Percentiles rank a stretch among this genome's conserved stretches.
Evolutionary conservation across 257 asterid genomes (phyloP).

Genomic region (Solanum rostratum): DNA sequence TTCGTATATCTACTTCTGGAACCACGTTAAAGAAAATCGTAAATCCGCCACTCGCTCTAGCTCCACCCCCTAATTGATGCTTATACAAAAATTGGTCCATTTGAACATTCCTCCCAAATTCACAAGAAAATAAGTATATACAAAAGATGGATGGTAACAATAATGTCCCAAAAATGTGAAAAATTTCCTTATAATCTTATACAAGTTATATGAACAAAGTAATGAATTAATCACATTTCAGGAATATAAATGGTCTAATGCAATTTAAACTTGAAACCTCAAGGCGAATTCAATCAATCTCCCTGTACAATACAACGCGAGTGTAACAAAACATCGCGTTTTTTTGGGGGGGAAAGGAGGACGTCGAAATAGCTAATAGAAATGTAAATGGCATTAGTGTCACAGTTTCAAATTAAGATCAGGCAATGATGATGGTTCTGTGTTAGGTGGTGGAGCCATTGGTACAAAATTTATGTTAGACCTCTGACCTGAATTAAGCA

Average conservation of each 20-base stretch:
- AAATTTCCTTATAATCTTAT: neutral
- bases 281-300: neutral
- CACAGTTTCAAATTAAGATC: constrained; percentile 76
- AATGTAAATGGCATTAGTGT: neutral
- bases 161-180: neutral
- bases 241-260: neutral
- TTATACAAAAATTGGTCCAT: neutral
- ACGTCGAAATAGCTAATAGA: neutral
- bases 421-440: constrained; percentile 40
- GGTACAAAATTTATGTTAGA: constrained; percentile 29
- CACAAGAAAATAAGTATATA: neutral
- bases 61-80: neutral
- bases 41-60: neutral
- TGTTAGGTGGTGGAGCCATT: constrained; percentile 28
- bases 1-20: too few relatives aligned
- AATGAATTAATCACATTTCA: neutral
- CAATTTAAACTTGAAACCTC: neutral
- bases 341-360: neutral
- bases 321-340: neutral
- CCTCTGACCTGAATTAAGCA: constrained; percentile 24
- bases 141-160: neutral
- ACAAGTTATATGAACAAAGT: neutral
- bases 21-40: too few relatives aligned
- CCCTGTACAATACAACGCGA: neutral
- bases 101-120: neutral